Conservation (phyloP, 1,284 basidiomycete species). For the Microbotryum violaceum region DNA sequence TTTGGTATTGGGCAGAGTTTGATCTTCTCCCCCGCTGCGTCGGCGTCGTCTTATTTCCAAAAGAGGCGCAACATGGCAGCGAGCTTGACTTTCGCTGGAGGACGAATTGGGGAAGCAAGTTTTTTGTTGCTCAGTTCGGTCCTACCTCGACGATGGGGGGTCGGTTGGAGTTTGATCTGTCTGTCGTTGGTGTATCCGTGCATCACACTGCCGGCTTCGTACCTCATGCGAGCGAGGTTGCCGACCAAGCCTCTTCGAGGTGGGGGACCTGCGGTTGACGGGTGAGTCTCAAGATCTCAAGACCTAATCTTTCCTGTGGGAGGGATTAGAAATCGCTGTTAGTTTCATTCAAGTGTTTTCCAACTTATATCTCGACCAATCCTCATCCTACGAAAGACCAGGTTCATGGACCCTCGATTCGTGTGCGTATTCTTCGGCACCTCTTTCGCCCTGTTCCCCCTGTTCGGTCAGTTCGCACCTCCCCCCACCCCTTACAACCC, state of each 20-base stretch:
- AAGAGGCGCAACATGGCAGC: slow-evolving; percentile 16
- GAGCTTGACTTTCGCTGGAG: slow-evolving; percentile 18
- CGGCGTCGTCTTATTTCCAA: slow-evolving; percentile 17
- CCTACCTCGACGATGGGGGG: background rate
- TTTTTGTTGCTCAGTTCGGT: slow-evolving; percentile 10
- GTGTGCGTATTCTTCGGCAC: slow-evolving; percentile 15
- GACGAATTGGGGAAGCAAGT: slow-evolving; percentile 12
- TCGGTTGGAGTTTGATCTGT: slow-evolving; percentile 19
- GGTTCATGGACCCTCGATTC: slow-evolving; percentile 19
- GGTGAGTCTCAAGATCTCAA: background rate
- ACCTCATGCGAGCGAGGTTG: background rate
- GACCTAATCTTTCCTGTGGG: background rate
- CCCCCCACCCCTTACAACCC: too few species aligned
- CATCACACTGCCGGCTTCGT: slow-evolving; percentile 14
- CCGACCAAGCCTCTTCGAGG: slow-evolving; percentile 5
- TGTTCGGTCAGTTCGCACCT: slow-evolving; percentile 17
- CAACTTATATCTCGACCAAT: background rate
- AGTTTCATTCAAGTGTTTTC: too few species aligned
- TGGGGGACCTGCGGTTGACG: slow-evolving; percentile 9
- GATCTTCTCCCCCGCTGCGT: slow-evolving; percentile 10
- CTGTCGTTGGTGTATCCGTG: slow-evolving; percentile 3
- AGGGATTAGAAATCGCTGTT: too few species aligned
- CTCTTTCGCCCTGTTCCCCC: slow-evolving; percentile 21
- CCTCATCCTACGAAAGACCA: background rate
- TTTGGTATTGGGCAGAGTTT: slow-evolving; percentile 16